Evolutionary conservation across 306 rosid genomes (phyloP), one percentile per base, ranked within the genome.

Genomic region (Vigna unguiculata): DNA sequence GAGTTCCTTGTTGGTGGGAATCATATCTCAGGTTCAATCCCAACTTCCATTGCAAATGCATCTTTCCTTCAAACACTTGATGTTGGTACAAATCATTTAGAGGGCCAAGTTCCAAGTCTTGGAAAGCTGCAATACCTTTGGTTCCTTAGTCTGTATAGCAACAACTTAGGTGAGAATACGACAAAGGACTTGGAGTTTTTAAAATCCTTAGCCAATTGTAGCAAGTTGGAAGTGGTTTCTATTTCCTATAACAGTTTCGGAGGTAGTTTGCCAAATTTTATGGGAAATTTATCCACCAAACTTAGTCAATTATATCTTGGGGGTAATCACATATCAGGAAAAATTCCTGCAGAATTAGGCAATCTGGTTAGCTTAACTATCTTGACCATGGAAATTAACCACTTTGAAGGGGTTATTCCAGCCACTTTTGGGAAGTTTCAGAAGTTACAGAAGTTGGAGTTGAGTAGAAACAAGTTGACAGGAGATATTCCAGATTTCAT

Each of bases 1-100:
- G 61, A 71, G 41, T 0, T 1, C 0, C 25, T 82, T 15, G 25
- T 86, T 10, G 49, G 17, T 15, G 58, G 19, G 4, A 81, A 86
- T 36, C 7, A 69, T 58, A 49, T 89, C 64, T 78, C 80, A 0
- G 83, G 86, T 6, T 10, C 34, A 21, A 82, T 88, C 43, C 93
- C 85, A 7, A 6, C 30, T 17, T 80, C 83, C 16, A 2, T 86
- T 6, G 13, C 74, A 30, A 84, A 88, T 78, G 85, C 88, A 10
- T 76, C 88, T 20, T 10, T 6, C 14, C 80, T 84, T 0, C 40
- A 69, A 65, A 0, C 0, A 3, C 20, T 82, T 51, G 77, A 46
- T 17, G 8, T 82, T 5, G 0, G 0, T 0, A 0, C 0, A 0
- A 87, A 82, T 49, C 30, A 70, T 9, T 87, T 84, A 0, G 47